A percentile compares a stretch with the other conserved stretches of the same genome.
These are phyloP conservation scores for Pezicula neosporulosa DNA, from an alignment of 2,329 filamentous ascomycete species.

Conservation along the genomic window DNA sequence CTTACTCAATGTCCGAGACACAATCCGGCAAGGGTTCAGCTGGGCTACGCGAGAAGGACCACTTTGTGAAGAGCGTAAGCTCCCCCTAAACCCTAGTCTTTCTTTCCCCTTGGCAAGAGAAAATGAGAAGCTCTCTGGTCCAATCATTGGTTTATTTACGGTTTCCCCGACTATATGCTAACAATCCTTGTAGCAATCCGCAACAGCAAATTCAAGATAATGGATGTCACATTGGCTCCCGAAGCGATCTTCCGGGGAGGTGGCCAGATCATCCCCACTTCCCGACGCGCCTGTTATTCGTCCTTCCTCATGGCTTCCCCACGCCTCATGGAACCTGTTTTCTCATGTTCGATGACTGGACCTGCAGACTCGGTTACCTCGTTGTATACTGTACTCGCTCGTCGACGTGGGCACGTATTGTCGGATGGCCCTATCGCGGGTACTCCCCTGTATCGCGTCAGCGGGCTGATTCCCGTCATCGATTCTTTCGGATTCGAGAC, in stretches of 20 bases:
- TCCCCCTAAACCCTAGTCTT: slow-evolving; percentile 18
- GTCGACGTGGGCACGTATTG: slow-evolving; percentile 86
- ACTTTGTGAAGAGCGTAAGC: slow-evolving; percentile 93
- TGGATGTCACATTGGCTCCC: slow-evolving; percentile 79
- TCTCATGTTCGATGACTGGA: slow-evolving; percentile 88
- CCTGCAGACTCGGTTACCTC: slow-evolving; percentile 84
- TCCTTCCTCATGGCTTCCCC: slow-evolving; percentile 97
- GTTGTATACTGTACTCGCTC: slow-evolving; percentile 87
- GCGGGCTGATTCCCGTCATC: slow-evolving; percentile 89
- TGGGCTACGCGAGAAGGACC: slow-evolving; percentile 96
- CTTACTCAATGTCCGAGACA: slow-evolving; percentile 82
- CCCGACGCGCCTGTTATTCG: slow-evolving; percentile 88
- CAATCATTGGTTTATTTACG: slow-evolving; percentile 14
- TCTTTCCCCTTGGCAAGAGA: slow-evolving; percentile 8
- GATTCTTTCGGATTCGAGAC: slow-evolving; percentile 98
- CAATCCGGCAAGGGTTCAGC: slow-evolving; percentile 91
- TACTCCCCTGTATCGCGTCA: slow-evolving; percentile 88
- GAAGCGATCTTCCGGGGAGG: slow-evolving; percentile 94
- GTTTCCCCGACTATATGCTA: slow-evolving; percentile 22
- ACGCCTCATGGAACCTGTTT: slow-evolving; percentile 94
- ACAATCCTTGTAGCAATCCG: slow-evolving; percentile 67
- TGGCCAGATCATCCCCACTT: slow-evolving; percentile 95
- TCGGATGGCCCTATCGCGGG: slow-evolving; percentile 93
- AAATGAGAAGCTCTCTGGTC: not conserved
- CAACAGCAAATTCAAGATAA: slow-evolving; percentile 96